Base-by-base conservation (phyloP, 371 early-diverging fungal species). In the Rhizomucor miehei region DNA sequence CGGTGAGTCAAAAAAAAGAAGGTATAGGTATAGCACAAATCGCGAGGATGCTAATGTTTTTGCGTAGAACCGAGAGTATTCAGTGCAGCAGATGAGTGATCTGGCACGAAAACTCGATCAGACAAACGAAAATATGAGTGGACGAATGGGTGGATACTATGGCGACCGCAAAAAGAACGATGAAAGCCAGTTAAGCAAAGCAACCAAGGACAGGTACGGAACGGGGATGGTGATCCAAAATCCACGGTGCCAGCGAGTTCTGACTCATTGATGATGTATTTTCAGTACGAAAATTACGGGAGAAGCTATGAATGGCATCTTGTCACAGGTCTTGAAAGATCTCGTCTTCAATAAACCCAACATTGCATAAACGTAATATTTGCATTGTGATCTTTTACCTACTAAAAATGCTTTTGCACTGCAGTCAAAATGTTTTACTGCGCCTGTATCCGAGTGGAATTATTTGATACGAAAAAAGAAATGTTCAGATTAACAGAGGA, bases 41-140 rank as follows among this genome's bases (percentile, higher is more conserved):
- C 16, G 12, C n/a, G 6, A 54, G 10, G 38, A 45, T 46, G 23
- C 20, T 48, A 12, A 16, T 36, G 19, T 5, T 19, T 23, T 1
- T 52, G 3, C 47, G 20, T 65, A 90, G 91, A 91, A 91, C 65
- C 87, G 91, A 14, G 90, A 89, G 2, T 91, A 91, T 64, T 81
- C 83, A 19, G 81, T 90, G 5, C 77, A 79, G 13, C 92, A 90
- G 61, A 90, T 92, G 66, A 58, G 76, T 2, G 94, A 93, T 69
- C 65, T 93, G 48, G 88, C 92, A 5, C 84, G 90, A 49, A 93
- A 92, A 58, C 67, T 92, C 48, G 90, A 89, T 38, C 88, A 90
- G 66, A 85, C 89, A 14, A 92, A 91, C 16, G 60, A 78, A 1
- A 67, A 70, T 35, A 68, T 89, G 74, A 61, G 46, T 4, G 75